Conservation (phyloP, 2,329 filamentous ascomycete species). For the Alternaria longipes region DNA sequence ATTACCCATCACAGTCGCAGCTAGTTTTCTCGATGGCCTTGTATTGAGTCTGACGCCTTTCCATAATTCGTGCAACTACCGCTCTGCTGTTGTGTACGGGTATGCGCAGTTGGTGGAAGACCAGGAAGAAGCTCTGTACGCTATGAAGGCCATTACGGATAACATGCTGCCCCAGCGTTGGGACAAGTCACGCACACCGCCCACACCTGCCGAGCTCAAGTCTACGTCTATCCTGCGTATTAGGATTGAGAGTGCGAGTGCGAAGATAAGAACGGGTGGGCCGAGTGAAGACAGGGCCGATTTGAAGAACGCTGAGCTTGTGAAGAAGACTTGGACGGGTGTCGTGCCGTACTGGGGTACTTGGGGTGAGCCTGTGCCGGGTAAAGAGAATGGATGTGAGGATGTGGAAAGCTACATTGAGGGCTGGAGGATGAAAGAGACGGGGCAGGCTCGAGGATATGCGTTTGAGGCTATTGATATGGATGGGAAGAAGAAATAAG, state of each 20-base stretch:
- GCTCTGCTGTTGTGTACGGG: constrained; percentile 42
- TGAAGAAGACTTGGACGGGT: constrained; percentile 44
- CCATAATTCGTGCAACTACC: constrained; percentile 51
- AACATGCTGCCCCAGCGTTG: constrained; percentile 45
- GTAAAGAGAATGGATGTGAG: constrained; percentile 54
- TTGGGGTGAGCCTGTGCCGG: constrained; percentile 45
- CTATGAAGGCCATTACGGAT: constrained; percentile 46
- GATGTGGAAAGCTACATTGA: constrained; percentile 70
- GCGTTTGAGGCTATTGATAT: constrained; percentile 40
- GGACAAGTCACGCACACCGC: constrained; percentile 42
- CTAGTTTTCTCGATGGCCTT: constrained; percentile 44
- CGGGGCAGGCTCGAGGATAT: constrained; percentile 26
- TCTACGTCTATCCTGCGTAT: constrained; percentile 43
- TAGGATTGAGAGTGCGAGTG: constrained; percentile 39
- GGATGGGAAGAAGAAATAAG: constrained; percentile 7
- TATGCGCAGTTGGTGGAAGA: constrained; percentile 38
- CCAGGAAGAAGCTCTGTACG: constrained; percentile 37
- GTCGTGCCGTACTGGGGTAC: constrained; percentile 47
- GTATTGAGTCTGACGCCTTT: constrained; percentile 48
- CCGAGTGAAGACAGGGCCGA: constrained; percentile 47
- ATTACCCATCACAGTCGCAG: constrained; percentile 4
- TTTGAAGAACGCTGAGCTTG: constrained; percentile 37
- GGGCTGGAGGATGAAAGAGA: constrained; percentile 46
- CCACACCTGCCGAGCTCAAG: constrained; percentile 40
- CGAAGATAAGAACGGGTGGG: constrained; percentile 46